phyloP scores from a whole-genome alignment of 2,329 filamentous ascomycete species.

The Nigrograna mackinnonii region DNA sequence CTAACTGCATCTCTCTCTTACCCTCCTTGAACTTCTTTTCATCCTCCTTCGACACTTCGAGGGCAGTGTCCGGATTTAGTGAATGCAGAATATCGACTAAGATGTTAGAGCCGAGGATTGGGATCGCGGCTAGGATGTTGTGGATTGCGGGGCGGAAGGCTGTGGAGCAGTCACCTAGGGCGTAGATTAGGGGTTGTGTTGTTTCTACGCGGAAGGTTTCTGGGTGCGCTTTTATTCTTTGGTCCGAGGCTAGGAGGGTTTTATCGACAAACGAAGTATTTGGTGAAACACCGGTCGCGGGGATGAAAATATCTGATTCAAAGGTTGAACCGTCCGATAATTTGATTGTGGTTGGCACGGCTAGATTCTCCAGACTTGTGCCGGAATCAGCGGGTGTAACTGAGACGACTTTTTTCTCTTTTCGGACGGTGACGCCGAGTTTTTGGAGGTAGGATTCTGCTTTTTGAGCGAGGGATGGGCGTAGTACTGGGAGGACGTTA shows the following conservation, averaged over 20 bases:
- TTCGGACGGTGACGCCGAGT: conserved; percentile 53
- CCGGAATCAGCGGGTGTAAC: conserved; percentile 32
- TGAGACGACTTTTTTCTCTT: conserved; percentile 42
- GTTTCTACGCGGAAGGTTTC: conserved; percentile 27
- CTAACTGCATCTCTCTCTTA: conserved; percentile 23
- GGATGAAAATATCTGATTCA: conserved; percentile 39
- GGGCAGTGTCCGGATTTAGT: conserved; percentile 11
- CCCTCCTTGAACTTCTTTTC: conserved; percentile 22
- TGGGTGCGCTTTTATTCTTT: conserved; percentile 28
- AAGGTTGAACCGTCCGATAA: conserved; percentile 45
- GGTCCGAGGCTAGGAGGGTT: conserved; percentile 21
- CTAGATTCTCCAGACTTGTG: conserved; percentile 48
- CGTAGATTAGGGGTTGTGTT: conserved; percentile 29
- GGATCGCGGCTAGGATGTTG: conserved; percentile 39
- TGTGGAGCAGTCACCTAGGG: conserved; percentile 38
- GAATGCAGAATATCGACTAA: conserved; percentile 52
- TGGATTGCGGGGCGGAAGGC: conserved; percentile 33
- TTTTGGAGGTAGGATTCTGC: conserved; percentile 40
- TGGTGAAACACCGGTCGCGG: conserved; percentile 35
- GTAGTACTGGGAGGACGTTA: conserved; percentile 32
- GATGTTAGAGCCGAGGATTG: conserved; percentile 49
- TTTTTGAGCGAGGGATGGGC: conserved; percentile 22
- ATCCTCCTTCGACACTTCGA: neutral
- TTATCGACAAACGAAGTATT: conserved; percentile 34
- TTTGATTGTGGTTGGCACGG: conserved; percentile 31